Evolutionary conservation across 1,139 yeast species (phyloP), one percentile per base, ranked within the genome.

Genomic region (Debaryomycetaceae sp.): DNA sequence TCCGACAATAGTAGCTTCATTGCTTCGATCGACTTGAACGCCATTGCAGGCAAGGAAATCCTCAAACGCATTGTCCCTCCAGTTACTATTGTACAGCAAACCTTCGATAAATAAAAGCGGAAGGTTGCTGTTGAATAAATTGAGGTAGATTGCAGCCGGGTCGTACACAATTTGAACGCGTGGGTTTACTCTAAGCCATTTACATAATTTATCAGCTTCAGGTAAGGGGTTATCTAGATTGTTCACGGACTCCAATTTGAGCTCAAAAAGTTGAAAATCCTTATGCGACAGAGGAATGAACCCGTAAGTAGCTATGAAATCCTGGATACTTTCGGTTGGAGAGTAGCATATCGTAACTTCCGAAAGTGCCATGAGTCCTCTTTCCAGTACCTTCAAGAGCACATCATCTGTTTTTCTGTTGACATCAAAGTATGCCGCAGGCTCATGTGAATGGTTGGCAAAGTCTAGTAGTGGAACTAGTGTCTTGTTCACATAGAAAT

Each of bases 391-490:
- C 63, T 45, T 53, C 40, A 65, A 43, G 24, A 84, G 38, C 3
- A 83, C 66, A 45, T 80, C 86, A 2, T 66, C 61, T 4, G 66
- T 72, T 0, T 45, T 38, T 22, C 72, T 64, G 57, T 83, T 89
- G 11, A 83, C 71, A 57, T 84, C 93, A 62, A 83, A 84, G 51
- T 68, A 73, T 0, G 86, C 77, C 58, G 81, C 83, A 40, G 66
- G 63, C 6, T 49, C 35, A 37, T 60, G 64, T 39, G 63, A 64
- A 57, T 84, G 93, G 56, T 84, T 84, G 5, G 78, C 87, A 68
- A 79, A 84, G 58, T 84, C 93, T 33, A 84, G 57, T 0, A 82
- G 51, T 0, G 93, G 90, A 0, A 84, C 87, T 45, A 84, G 59
- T 0, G 87, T 75, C 0, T 81, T 71, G 43, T 78, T 74, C 5